phyloP scores from a whole-genome alignment of 495 filamentous ascomycete genomes.

The Penicillium diatomitis region DNA sequence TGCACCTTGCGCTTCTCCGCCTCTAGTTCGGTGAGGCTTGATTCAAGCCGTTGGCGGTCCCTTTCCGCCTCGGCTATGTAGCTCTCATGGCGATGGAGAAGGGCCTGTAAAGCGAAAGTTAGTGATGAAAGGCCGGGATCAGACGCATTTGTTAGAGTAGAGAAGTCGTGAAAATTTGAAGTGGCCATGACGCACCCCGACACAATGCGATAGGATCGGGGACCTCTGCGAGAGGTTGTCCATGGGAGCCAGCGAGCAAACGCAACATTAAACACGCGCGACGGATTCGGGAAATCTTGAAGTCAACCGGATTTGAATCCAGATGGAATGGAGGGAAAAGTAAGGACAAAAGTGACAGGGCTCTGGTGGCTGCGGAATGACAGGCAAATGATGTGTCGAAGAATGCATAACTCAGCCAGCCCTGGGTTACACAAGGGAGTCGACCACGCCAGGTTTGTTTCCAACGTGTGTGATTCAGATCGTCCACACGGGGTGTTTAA shows the following conservation, averaged over 20 bases:
- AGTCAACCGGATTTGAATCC: background rate
- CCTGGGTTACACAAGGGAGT: no score
- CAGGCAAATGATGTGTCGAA: constrained; percentile 14
- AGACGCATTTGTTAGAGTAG: constrained; percentile 7
- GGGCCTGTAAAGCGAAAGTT: constrained; percentile 72
- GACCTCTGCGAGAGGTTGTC: constrained; percentile 10
- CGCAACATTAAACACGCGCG: background rate
- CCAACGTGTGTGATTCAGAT: no score
- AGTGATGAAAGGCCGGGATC: constrained; percentile 40
- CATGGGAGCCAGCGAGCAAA: constrained; percentile 5
- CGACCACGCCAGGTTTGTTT: constrained; percentile 3
- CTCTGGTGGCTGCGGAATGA: constrained; percentile 9
- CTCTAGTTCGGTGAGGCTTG: constrained; percentile 68
- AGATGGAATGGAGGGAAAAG: background rate
- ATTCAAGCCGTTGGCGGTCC: constrained; percentile 60
- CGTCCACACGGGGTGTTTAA: background rate
- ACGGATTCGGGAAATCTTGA: background rate
- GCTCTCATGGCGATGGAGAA: constrained; percentile 83
- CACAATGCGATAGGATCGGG: constrained; percentile 23
- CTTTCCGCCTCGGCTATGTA: constrained; percentile 86
- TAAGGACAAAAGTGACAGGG: background rate
- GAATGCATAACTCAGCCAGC: constrained; percentile 7
- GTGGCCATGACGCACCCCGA: constrained; percentile 33
- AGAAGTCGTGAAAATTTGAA: constrained; percentile 11
- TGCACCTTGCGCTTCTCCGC: constrained; percentile 67